A percentile compares a stretch with the other conserved stretches of the same genome.
Evolutionary conservation across 257 asterid species (phyloP).

Genomic region (Solanum stenotomum): DNA sequence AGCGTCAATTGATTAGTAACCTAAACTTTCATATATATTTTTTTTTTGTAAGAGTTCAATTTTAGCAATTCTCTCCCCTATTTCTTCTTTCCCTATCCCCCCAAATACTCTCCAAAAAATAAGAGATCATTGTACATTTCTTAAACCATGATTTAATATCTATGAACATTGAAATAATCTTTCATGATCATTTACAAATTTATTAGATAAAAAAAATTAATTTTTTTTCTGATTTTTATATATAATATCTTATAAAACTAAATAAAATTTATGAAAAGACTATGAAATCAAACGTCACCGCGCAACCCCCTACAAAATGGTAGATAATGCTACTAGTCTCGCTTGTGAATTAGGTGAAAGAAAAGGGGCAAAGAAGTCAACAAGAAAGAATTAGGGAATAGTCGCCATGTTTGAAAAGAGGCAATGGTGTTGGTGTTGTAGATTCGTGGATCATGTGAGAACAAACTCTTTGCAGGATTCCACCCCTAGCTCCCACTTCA

Average conservation of each 20-base stretch:
- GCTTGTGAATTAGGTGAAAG: neutral
- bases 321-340: neutral
- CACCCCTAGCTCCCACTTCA: neutral
- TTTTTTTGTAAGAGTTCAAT: neutral
- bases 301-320: neutral
- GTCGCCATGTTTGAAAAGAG: neutral
- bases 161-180: too few species aligned
- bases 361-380: neutral
- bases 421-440: neutral
- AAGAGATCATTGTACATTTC: neutral
- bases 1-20: too few species aligned
- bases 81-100: neutral
- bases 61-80: neutral
- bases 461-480: neutral
- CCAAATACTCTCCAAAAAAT: neutral
- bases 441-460: neutral
- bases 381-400: neutral
- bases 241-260: too few species aligned
- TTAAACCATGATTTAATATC: neutral
- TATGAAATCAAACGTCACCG: neutral
- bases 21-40: too few species aligned
- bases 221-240: too few species aligned
- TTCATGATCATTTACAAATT: too few species aligned
- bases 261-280: neutral
- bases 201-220: too few species aligned